These are phyloP conservation scores for Solanum chacoense DNA, from an alignment of 305 asterid species.

Conservation along the genomic window DNA sequence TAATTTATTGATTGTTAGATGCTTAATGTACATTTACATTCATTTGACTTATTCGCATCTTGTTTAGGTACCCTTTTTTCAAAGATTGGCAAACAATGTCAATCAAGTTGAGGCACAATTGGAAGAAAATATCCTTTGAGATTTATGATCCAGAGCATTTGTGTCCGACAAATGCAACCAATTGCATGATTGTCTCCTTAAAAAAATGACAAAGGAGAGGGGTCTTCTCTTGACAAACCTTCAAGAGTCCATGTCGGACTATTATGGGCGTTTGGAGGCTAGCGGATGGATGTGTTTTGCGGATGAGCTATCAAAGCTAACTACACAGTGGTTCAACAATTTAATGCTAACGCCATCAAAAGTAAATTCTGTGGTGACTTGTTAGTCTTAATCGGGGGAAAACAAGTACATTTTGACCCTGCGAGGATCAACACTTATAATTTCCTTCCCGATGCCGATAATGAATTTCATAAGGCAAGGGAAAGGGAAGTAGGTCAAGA, in stretches of 20 bases:
- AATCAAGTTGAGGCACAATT: neutral
- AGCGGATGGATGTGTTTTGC: neutral
- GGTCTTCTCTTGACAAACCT: neutral
- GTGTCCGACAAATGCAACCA: neutral
- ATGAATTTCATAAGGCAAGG: neutral
- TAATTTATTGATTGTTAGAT: neutral
- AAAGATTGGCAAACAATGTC: neutral
- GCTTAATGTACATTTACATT: neutral
- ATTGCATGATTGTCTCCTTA: neutral
- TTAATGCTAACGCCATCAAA: neutral
- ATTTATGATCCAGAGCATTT: neutral
- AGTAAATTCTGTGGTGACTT: neutral
- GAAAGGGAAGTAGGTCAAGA: neutral
- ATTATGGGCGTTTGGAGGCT: neutral
- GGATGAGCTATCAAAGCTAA: neutral
- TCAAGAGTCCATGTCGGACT: neutral
- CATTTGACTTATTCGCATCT: neutral
- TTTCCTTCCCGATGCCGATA: neutral
- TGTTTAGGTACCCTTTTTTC: neutral
- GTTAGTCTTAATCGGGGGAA: neutral
- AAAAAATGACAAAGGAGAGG: neutral
- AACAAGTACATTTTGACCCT: neutral
- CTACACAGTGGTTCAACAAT: neutral
- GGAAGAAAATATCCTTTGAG: neutral
- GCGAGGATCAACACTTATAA: neutral